A percentile compares a stretch with the other conserved stretches of the same genome.
These are phyloP conservation scores for Fomitopsis pinicola DNA, from an alignment of 1,284 basidiomycete species.

Conservation along the genomic window DNA sequence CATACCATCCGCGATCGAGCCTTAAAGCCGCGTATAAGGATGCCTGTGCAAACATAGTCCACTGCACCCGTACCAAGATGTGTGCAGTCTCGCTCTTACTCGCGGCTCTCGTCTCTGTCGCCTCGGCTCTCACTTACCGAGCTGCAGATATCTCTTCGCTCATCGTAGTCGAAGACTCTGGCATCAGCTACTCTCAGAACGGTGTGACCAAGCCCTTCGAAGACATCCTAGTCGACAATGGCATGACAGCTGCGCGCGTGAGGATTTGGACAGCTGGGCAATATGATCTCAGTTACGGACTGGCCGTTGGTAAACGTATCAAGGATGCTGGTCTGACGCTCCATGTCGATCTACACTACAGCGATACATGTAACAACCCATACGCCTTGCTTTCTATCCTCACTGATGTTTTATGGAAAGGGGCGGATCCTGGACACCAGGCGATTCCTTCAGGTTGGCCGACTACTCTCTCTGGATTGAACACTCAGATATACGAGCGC, in stretches of 20 bases:
- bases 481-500: conserved; percentile 51
- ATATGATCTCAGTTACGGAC: conserved; percentile 50
- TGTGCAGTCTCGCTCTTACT: conserved; percentile 10
- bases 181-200: conserved; percentile 43
- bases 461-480: conserved; percentile 42
- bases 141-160: conserved; percentile 62
- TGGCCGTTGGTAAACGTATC: conserved; percentile 53
- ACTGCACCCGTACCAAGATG: conserved; percentile 7
- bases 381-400: too few relatives aligned
- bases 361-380: conserved; percentile 49
- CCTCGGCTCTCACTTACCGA: conserved; percentile 37
- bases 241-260: conserved; percentile 53
- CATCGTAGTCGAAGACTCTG: conserved; percentile 46
- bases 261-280: conserved; percentile 58
- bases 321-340: conserved; percentile 55
- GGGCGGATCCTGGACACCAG: conserved; percentile 63
- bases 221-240: conserved; percentile 49
- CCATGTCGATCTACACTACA: conserved; percentile 57
- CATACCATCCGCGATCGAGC: background rate
- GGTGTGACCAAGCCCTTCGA: conserved; percentile 43
- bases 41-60: background rate
- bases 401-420: conserved; percentile 24
- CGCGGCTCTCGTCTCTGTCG: conserved; percentile 9
- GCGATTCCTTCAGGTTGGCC: conserved; percentile 58
- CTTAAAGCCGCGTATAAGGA: background rate